These are phyloP conservation scores for Metahyphopichia silvanorum DNA, from an alignment of 805 yeast genomes.

Conservation along the genomic window DNA sequence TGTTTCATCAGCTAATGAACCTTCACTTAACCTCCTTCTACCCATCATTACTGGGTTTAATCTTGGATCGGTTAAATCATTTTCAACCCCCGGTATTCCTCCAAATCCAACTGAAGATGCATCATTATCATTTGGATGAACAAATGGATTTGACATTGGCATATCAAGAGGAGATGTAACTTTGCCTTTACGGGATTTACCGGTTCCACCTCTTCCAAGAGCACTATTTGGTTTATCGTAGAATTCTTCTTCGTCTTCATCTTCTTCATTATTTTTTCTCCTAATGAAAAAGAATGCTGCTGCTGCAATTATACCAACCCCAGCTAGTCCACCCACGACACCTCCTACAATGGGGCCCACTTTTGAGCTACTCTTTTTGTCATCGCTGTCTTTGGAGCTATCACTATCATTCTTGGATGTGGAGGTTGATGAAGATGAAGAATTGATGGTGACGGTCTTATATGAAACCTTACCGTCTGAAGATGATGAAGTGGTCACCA, in stretches of 20 bases:
- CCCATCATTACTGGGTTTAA: constrained; percentile 77
- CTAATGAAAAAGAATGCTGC: constrained; percentile 29
- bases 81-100: constrained; percentile 12
- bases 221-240: constrained; percentile 24
- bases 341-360: constrained; percentile 43
- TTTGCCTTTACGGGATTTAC: constrained; percentile 15
- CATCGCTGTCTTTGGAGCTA: background rate
- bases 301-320: constrained; percentile 18
- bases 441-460: constrained; percentile 7
- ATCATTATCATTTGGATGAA: constrained; percentile 51
- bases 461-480: constrained; percentile 5
- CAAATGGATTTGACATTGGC: constrained; percentile 60
- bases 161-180: constrained; percentile 30
- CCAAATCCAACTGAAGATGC: constrained; percentile 12
- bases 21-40: constrained; percentile 79
- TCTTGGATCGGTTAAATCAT: constrained; percentile 50
- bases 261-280: constrained; percentile 23
- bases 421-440: constrained; percentile 5
- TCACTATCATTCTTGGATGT: constrained; percentile 1
- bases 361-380: constrained; percentile 18
- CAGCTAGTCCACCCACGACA: constrained; percentile 43
- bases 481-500: constrained; percentile 4
- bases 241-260: constrained; percentile 37
- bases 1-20: constrained; percentile 81
- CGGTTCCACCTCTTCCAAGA: constrained; percentile 13